Conservation (phyloP, 148 eudicot species). For the Gaultheria prostrata region DNA sequence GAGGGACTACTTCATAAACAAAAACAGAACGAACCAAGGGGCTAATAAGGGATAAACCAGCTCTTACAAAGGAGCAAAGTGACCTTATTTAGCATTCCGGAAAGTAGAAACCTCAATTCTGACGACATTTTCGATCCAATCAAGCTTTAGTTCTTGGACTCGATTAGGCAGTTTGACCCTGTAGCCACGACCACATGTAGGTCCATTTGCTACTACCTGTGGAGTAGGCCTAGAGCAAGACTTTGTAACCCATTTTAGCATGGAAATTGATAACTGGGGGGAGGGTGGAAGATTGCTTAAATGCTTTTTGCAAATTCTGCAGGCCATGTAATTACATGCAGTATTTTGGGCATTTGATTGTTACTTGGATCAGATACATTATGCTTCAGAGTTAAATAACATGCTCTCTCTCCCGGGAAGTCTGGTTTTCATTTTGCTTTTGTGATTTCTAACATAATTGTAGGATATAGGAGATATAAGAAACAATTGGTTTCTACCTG, state of each 20-base stretch:
- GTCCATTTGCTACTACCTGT: not conserved
- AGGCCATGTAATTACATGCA: not conserved
- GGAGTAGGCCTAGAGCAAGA: not conserved
- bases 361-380: not conserved
- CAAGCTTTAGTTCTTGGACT: not conserved
- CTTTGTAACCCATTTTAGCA: not conserved
- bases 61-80: not conserved
- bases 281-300: not conserved
- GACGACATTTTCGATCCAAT: not conserved
- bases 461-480: not conserved
- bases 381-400: not conserved
- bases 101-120: not conserved
- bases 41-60: not conserved
- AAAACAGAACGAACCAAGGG: not conserved
- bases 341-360: not conserved
- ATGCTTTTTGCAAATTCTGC: not conserved
- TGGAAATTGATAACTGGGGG: not conserved
- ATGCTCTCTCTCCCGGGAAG: not conserved
- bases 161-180: not conserved
- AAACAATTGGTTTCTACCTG: slow-evolving; percentile 5
- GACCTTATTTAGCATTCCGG: not conserved
- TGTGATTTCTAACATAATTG: not conserved
- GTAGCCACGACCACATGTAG: not conserved
- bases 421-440: not conserved
- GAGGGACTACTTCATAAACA: not conserved